Base-by-base conservation (phyloP, 2,329 filamentous ascomycete genomes). In the Colletotrichum sojae region DNA sequence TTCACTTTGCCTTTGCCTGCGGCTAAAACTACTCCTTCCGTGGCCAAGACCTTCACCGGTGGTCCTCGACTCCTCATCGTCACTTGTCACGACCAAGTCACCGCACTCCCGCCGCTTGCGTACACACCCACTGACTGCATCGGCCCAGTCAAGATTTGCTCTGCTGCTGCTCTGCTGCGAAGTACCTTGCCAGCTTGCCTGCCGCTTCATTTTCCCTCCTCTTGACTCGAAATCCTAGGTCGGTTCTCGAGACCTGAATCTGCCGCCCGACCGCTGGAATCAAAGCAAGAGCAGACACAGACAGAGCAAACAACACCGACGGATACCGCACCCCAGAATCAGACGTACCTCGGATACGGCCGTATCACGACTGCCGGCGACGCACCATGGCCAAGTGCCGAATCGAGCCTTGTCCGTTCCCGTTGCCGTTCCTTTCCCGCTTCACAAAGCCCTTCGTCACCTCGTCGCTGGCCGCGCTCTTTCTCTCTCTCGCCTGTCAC, bases 321-420 rank as follows among this genome's bases (percentile, higher is more conserved):
- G 60, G 60, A 63, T 63, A 39, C 60, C 27, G 60, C 60, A 63
- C 52, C 43, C 49, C 40, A 40, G 18, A 25, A 56, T 27, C 60
- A 52, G 52, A 40, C 51, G 60, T 48, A 63, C 31, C 43, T 56
- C 51, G 51, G 18, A 18, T 63, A 63, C 60, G 60, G 60, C 60
- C 51, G 60, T 48, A 63, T 63, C 40, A 63, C 59, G 20, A 13
- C 49, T 22, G 43, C 13, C 40, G 16, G 15, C 40, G 6, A 56
- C 18, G n/a, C 40, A 52, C 46, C 46, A 52, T 36, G 13, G 40
- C 46, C 57, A 60, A 13, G 18, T 25, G 46, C 57, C 57, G 57
- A 22, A 60, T 52, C 57, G 31, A 60, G 57, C 57, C n/a, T 45
- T 27, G 31, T 52, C 58, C 58, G 58, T 61, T 61, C 48, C 43